A percentile compares a stretch with the other conserved stretches of the same genome.
Evolutionary conservation across 2,329 filamentous ascomycete genomes (phyloP).

Genomic region (Seiridium cupressi): DNA sequence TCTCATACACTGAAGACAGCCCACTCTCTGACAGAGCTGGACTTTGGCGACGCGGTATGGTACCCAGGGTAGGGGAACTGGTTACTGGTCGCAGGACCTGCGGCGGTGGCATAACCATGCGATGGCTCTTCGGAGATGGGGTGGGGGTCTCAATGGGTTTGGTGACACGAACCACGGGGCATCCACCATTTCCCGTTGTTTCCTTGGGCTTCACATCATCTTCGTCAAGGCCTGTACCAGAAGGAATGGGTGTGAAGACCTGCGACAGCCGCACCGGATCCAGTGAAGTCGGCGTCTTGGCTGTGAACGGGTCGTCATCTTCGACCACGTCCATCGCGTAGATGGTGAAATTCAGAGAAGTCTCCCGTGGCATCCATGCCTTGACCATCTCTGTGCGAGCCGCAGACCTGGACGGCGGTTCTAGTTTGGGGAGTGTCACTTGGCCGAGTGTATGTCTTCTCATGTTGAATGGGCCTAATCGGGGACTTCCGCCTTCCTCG

Average conservation of each 20-base stretch:
- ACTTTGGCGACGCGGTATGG: conserved; percentile 13
- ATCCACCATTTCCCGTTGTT: background rate
- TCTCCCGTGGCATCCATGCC: conserved; percentile 3
- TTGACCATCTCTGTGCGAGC: background rate
- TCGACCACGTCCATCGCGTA: conserved; percentile 8
- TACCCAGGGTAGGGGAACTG: conserved; percentile 21
- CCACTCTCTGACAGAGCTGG: conserved; percentile 22
- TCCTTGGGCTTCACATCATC: background rate
- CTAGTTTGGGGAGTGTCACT: background rate
- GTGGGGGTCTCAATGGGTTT: conserved; percentile 15
- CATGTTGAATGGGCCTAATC: conserved; percentile 10
- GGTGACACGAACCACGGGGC: conserved; percentile 7
- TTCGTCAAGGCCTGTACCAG: background rate
- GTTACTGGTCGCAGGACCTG: conserved; percentile 17
- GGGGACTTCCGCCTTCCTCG: conserved; percentile 6
- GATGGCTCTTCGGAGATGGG: conserved; percentile 14
- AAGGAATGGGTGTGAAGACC: conserved; percentile 24
- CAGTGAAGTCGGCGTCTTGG: conserved; percentile 8
- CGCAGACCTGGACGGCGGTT: too few species aligned
- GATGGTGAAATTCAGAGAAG: conserved; percentile 13
- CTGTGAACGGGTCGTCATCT: conserved; percentile 23
- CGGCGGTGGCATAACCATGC: conserved; percentile 18
- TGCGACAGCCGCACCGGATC: conserved; percentile 22
- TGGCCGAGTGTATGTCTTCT: conserved; percentile 5
- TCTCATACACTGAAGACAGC: conserved; percentile 28